These are phyloP conservation scores for Fragosphaeria purpurea DNA, from an alignment of 2,329 filamentous ascomycete genomes.

Conservation along the genomic window DNA sequence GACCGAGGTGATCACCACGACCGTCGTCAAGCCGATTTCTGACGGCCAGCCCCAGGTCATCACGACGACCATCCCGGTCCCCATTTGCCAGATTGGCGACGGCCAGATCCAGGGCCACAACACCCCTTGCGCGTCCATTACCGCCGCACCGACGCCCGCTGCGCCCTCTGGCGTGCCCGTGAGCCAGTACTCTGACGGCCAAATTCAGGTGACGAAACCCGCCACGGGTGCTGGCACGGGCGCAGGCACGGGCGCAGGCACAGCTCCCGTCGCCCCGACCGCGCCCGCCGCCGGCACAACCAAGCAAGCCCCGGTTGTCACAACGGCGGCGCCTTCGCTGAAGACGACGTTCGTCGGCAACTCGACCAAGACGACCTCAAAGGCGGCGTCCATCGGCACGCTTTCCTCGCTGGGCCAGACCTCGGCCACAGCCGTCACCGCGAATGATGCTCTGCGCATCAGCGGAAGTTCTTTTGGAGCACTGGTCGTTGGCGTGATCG, in stretches of 20 bases:
- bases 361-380: not conserved
- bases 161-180: slow-evolving; percentile 23
- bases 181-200: slow-evolving; percentile 36
- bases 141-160: slow-evolving; percentile 12
- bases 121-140: slow-evolving; percentile 31
- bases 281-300: not conserved
- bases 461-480: slow-evolving; percentile 24
- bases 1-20: slow-evolving; percentile 36
- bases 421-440: slow-evolving; percentile 10
- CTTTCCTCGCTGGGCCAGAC: slow-evolving; percentile 4
- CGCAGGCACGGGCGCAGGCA: not conserved
- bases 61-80: slow-evolving; percentile 32
- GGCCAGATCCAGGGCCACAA: slow-evolving; percentile 42
- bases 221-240: not conserved
- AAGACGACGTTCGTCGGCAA: not conserved
- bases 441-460: slow-evolving; percentile 21
- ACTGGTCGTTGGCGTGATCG: slow-evolving; percentile 23
- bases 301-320: not conserved
- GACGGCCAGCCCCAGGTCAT: slow-evolving; percentile 41
- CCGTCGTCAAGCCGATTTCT: slow-evolving; percentile 36
- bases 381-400: not conserved
- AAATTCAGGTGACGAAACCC: slow-evolving; percentile 32
- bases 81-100: slow-evolving; percentile 41
- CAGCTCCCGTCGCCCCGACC: not conserved
- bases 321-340: not conserved